Conservation (phyloP, 2,329 filamentous ascomycete species). For the Hypoxylon sp. region DNA sequence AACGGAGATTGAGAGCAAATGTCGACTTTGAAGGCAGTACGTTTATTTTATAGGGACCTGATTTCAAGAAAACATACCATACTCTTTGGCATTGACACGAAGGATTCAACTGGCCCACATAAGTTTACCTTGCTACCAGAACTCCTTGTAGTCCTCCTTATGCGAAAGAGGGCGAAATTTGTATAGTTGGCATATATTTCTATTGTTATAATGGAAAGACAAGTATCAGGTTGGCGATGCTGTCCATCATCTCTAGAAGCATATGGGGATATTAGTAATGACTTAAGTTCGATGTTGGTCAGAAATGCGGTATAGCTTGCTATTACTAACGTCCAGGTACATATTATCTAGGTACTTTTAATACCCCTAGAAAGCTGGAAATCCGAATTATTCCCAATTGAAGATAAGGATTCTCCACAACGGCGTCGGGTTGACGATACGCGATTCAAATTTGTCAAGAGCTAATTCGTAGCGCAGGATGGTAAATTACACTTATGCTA, state of each 20-base stretch:
- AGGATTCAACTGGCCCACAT: conserved; percentile 23
- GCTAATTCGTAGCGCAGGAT: conserved; percentile 3
- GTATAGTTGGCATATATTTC: too few species aligned
- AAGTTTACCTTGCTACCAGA: not conserved
- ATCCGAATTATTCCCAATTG: conserved; percentile 21
- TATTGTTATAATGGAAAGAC: too few species aligned
- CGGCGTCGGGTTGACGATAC: conserved; percentile 20
- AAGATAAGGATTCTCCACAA: conserved; percentile 19
- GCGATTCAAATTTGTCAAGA: conserved; percentile 19
- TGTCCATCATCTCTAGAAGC: not conserved
- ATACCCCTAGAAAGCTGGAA: conserved; percentile 25
- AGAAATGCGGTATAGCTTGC: conserved; percentile 6
- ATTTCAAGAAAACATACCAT: not conserved
- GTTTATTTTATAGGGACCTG: not conserved
- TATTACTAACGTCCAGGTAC: conserved; percentile 8
- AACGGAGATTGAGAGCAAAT: not conserved
- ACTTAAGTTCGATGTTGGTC: not conserved
- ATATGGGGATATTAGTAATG: conserved; percentile 3
- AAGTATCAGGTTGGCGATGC: too few species aligned
- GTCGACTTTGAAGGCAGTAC: not conserved
- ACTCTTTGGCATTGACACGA: not conserved
- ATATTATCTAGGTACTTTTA: conserved; percentile 12
- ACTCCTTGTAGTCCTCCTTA: too few species aligned
- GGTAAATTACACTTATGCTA: conserved; percentile 18
- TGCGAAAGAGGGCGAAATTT: too few species aligned